These are phyloP conservation scores for Trematosphaeria pertusa DNA, from an alignment of 2,329 filamentous ascomycete species.

Conservation along the genomic window DNA sequence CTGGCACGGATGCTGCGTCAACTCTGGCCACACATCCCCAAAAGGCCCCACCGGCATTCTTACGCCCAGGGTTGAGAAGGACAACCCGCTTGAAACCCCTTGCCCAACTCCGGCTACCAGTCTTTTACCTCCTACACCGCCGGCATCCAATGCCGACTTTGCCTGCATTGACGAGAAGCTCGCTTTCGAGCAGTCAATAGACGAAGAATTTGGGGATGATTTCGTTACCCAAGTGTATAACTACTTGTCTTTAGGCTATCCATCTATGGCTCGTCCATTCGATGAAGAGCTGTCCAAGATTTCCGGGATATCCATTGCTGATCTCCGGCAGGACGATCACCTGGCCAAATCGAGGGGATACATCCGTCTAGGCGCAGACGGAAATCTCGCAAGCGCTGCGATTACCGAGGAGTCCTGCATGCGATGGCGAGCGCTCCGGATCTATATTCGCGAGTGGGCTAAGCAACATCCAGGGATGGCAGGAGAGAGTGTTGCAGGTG, in stretches of 20 bases:
- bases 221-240: constrained; percentile 98
- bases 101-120: constrained; percentile 43
- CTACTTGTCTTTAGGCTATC: constrained; percentile 92
- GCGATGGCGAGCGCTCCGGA: constrained; percentile 82
- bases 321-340: constrained; percentile 76
- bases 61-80: constrained; percentile 52
- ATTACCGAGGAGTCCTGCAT: constrained; percentile 63
- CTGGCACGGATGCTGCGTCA: constrained; percentile 76
- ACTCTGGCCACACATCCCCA: constrained; percentile 48
- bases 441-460: constrained; percentile 90
- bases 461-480: constrained; percentile 78
- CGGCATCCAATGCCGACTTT: constrained; percentile 47
- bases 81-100: constrained; percentile 52
- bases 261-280: constrained; percentile 80
- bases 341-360: constrained; percentile 72
- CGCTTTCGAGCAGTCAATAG: constrained; percentile 55
- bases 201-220: constrained; percentile 76
- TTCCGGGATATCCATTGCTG: constrained; percentile 70
- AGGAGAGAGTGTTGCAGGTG: constrained; percentile 34
- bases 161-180: constrained; percentile 52
- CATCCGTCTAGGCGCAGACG: constrained; percentile 63
- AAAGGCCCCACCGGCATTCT: constrained; percentile 57
- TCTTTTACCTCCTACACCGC: constrained; percentile 46
- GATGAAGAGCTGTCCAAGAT: constrained; percentile 88
- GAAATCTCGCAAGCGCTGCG: constrained; percentile 59